These are phyloP conservation scores for Leishmania guyanensis DNA, from an alignment of 208 protist genomes.

Conservation along the genomic window DNA sequence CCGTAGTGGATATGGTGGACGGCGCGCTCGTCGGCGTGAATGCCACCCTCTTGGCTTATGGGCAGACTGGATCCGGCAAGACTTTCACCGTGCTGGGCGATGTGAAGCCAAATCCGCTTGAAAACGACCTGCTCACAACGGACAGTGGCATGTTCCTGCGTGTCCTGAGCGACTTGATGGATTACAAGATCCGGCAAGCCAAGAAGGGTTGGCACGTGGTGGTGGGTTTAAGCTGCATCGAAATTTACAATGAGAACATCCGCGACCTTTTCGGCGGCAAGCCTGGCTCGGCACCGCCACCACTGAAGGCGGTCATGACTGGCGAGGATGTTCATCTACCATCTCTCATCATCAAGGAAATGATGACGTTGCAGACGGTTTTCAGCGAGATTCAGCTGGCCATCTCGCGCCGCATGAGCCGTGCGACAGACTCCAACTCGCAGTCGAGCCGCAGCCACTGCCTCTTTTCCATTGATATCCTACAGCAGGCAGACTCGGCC, in stretches of 20 bases:
- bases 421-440: conserved; percentile 88
- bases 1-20: conserved; percentile 80
- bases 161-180: conserved; percentile 82
- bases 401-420: conserved; percentile 62
- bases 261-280: conserved; percentile 79
- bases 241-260: conserved; percentile 91
- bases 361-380: conserved; percentile 65
- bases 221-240: conserved; percentile 81
- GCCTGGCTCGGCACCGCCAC: conserved; percentile 47
- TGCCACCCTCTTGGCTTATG: conserved; percentile 85
- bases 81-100: conserved; percentile 86
- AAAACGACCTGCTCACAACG: conserved; percentile 72
- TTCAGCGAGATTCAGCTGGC: conserved; percentile 79
- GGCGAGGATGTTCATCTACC: conserved; percentile 71
- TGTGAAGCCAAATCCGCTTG: conserved; percentile 62
- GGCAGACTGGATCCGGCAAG: conserved; percentile 93
- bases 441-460: conserved; percentile 91
- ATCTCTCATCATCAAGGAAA: conserved; percentile 66
- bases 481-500: conserved; percentile 77
- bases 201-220: conserved; percentile 79
- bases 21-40: conserved; percentile 84
- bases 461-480: conserved; percentile 90
- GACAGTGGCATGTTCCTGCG: conserved; percentile 92
- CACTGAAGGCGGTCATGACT: conserved; percentile 82
- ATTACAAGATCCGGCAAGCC: conserved; percentile 55